These are phyloP conservation scores for Candida quercuum DNA, from an alignment of 805 yeast species.

Conservation along the genomic window DNA sequence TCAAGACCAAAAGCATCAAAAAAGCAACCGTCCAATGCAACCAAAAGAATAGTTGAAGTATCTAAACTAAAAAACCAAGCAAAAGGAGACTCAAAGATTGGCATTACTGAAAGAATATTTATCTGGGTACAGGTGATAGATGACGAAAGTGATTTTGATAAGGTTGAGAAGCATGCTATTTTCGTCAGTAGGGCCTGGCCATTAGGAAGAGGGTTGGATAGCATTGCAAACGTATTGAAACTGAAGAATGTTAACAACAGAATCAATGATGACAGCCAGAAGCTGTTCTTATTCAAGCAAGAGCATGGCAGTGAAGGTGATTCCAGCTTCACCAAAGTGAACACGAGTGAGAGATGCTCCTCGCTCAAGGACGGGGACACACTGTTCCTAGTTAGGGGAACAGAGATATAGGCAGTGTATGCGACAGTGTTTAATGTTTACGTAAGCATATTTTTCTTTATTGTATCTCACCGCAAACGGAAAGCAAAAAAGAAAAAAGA, in stretches of 20 bases:
- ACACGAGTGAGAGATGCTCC: slow-evolving; percentile 16
- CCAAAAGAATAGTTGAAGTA: slow-evolving; percentile 19
- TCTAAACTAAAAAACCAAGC: slow-evolving; percentile 16
- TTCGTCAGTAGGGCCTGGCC: slow-evolving; percentile 23
- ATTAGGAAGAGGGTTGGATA: slow-evolving; percentile 22
- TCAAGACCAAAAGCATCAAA: slow-evolving; percentile 4
- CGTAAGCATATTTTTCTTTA: too few species aligned
- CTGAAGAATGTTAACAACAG: slow-evolving; percentile 21
- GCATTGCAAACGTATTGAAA: slow-evolving; percentile 13
- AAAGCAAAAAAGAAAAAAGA: too few species aligned
- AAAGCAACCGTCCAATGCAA: slow-evolving; percentile 8
- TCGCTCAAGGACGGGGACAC: slow-evolving; percentile 15
- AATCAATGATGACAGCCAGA: slow-evolving; percentile 16
- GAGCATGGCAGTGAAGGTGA: too few species aligned
- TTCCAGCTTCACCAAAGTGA: slow-evolving; percentile 11
- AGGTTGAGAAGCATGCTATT: slow-evolving; percentile 13
- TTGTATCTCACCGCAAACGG: too few species aligned
- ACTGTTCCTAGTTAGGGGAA: slow-evolving; percentile 21
- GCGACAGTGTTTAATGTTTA: too few species aligned
- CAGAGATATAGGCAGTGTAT: slow-evolving; percentile 3
- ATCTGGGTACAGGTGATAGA: slow-evolving; percentile 23
- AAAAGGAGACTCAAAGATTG: slow-evolving; percentile 19
- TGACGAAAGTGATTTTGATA: slow-evolving; percentile 18
- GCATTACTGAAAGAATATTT: slow-evolving; percentile 15
- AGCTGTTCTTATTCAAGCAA: slow-evolving; percentile 17